phyloP scores from a whole-genome alignment of 176 grass and related monocot genomes.

The Ananas comosus region DNA sequence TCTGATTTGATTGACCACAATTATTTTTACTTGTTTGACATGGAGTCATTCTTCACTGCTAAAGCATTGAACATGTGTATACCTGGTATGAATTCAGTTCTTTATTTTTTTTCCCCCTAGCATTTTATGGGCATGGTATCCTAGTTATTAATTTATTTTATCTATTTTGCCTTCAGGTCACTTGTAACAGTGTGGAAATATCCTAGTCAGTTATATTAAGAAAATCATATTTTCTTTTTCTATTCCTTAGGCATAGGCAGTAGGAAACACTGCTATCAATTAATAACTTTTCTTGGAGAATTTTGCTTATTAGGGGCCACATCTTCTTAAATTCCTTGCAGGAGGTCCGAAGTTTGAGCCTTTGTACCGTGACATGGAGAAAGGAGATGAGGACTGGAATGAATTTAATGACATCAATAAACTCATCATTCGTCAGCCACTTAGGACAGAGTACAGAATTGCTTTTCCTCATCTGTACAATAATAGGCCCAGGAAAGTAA shows the following conservation, averaged over 20 bases:
- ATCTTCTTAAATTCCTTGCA: conserved; percentile 19
- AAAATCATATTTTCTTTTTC: not conserved
- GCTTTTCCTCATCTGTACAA: conserved; percentile 97
- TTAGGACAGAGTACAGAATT: conserved; percentile 95
- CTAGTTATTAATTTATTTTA: no score
- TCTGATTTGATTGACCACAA: conserved; percentile 89
- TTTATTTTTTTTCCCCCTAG: not conserved
- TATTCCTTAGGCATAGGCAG: not conserved
- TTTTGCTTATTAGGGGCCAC: not conserved
- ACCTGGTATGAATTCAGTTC: conserved; percentile 47
- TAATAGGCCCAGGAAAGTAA: conserved; percentile 97
- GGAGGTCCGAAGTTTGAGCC: conserved; percentile 98
- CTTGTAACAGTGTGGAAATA: not conserved
- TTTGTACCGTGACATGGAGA: conserved; percentile 95
- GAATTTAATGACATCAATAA: conserved; percentile 99
- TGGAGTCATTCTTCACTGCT: conserved; percentile 97
- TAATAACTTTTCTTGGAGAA: not conserved
- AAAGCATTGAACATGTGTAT: conserved; percentile 99
- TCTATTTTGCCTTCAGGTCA: no score
- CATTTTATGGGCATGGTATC: no score
- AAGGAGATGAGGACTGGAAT: conserved; percentile 99
- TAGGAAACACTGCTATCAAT: not conserved
- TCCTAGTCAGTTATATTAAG: not conserved
- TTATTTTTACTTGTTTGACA: conserved; percentile 95
- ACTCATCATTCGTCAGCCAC: conserved; percentile 94